Conservation (phyloP, 352 stramenopile species). For the Halophytophthora batemanensis region DNA sequence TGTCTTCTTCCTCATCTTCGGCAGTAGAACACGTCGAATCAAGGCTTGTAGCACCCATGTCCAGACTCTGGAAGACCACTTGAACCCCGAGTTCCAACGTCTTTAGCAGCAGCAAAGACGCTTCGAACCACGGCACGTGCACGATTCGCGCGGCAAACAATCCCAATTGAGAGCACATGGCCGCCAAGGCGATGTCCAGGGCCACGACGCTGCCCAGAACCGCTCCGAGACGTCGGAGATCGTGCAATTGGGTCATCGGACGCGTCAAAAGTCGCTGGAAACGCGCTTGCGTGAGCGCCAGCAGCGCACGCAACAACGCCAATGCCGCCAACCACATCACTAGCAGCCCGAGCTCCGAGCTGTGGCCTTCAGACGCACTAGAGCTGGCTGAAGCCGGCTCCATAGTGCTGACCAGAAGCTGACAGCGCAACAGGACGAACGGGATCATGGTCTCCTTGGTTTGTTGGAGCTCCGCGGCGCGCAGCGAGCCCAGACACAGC, state of each 20-base stretch:
- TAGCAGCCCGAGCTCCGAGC: constrained; percentile 42
- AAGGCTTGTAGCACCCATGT: constrained; percentile 32
- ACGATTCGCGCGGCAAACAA: constrained; percentile 55
- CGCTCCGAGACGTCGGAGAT: constrained; percentile 54
- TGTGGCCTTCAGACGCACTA: constrained; percentile 6
- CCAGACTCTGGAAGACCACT: constrained; percentile 62
- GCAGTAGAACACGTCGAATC: constrained; percentile 16
- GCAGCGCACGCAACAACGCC: constrained; percentile 55
- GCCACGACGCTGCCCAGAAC: constrained; percentile 36
- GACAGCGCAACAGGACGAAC: constrained; percentile 69
- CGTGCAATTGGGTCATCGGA: constrained; percentile 50
- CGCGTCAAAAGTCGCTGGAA: constrained; percentile 70
- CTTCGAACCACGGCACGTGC: constrained; percentile 77
- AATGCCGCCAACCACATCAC: constrained; percentile 66
- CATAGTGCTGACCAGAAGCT: constrained; percentile 72
- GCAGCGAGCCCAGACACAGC: constrained; percentile 43
- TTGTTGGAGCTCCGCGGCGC: constrained; percentile 61
- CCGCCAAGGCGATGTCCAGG: constrained; percentile 43
- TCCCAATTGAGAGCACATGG: constrained; percentile 28
- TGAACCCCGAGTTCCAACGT: constrained; percentile 65
- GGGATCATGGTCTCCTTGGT: constrained; percentile 80
- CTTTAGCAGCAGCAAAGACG: constrained; percentile 61
- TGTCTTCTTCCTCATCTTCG: constrained; percentile 30
- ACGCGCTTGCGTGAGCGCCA: constrained; percentile 54
- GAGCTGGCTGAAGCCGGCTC: constrained; percentile 22